Evolutionary conservation across 208 protist species (phyloP), one percentile per base, ranked within the genome.

Genomic region (Crithidia fasciculata): DNA sequence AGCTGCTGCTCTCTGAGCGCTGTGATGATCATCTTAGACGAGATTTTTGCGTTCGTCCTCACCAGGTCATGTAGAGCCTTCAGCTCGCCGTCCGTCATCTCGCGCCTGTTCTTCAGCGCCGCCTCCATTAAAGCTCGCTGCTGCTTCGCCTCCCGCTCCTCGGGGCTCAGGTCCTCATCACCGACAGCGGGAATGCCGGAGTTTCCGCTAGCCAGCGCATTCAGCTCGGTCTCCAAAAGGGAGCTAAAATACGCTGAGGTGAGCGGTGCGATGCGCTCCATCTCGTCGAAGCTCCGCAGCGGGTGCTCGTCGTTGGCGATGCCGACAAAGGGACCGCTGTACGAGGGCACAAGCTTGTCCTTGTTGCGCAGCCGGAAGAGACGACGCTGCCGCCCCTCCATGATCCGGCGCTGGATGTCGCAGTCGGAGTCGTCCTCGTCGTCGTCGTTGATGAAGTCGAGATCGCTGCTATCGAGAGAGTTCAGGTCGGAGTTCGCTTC

Each of bases 361-460:
- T 94, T 96, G 28, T 86, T 87, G n/a, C 86, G 80, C 69, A 96
- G 73, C 12, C 89, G 89, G 37, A 84, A 73, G 56, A 86, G 53
- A 18, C 92, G 89, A n/a, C 86, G 87, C 69, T 93, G 83, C 4
- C 88, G 81, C 8, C 86, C 88, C 63, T 95, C 86, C 65, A 94
- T 83, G 40, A 92, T 80, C 43, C 81, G 80, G 36, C 83, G 86
- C 70, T 95, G 88, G 69, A 91, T 72, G 55, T 94, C 92, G 18
- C 76, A 83, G 52, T 96, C 92, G 2, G 82, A 85, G 68, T 94
- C 88, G 44, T 84, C 82, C 6, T 92, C 87, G 40, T 87, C 81
- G 61, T 92, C 89, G 62, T 80, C 74, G 72, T 96, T 86, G 71
- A 93, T 93, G 62, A 94, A 93, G 19, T 96, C 88, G 28, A 81